phyloP scores from a whole-genome alignment of 345 rosid genomes.

The Pistacia vera region DNA sequence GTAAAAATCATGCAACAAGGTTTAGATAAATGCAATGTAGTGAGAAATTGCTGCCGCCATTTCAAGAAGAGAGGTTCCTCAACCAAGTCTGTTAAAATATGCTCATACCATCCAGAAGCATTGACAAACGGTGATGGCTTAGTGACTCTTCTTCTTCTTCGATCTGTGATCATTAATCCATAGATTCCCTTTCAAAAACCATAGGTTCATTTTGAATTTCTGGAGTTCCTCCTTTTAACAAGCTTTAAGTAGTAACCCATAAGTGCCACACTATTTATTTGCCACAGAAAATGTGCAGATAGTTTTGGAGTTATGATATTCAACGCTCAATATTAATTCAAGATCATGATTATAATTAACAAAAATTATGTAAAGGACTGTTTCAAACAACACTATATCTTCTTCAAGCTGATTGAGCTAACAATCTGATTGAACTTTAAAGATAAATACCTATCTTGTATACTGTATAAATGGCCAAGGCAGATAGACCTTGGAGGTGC shows the following conservation, averaged over 20 bases:
- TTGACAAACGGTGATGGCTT: neutral
- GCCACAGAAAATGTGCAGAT: neutral
- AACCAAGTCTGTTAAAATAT: neutral
- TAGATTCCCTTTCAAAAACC: neutral
- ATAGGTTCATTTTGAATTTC: neutral
- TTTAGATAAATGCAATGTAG: neutral
- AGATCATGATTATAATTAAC: too few relatives aligned
- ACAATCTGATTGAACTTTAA: neutral
- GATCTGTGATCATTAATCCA: neutral
- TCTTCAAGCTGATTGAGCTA: neutral
- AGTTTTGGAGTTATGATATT: neutral
- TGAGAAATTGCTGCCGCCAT: neutral
- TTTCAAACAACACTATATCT: neutral
- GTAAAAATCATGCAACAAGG: neutral
- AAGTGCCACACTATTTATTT: neutral
- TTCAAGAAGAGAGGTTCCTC: neutral
- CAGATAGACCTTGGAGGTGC: constrained; percentile 5
- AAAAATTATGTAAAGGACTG: neutral
- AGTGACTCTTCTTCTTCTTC: neutral
- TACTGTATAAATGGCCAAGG: neutral
- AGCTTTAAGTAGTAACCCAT: neutral
- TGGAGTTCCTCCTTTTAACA: too few relatives aligned
- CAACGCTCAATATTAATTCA: neutral
- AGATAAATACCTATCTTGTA: neutral
- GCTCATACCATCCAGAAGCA: neutral